Percentiles rank a stretch among this genome's conserved stretches.
These are phyloP conservation scores for Microcyclospora tardicrescens DNA, from an alignment of 2,329 filamentous ascomycete genomes.

Conservation along the genomic window DNA sequence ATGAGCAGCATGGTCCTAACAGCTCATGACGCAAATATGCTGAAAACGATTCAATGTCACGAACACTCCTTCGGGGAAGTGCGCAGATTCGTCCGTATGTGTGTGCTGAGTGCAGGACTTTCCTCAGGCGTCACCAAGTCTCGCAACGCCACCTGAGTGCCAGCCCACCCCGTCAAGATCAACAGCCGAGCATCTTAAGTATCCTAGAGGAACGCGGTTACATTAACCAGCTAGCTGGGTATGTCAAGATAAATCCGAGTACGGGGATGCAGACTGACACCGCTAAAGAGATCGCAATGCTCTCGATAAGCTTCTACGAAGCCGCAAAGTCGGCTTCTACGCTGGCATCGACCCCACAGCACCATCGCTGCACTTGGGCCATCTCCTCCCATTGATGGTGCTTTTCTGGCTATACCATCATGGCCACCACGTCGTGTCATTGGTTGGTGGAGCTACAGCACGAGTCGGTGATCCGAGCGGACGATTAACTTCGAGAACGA, in stretches of 20 bases:
- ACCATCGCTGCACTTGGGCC: conserved; percentile 65
- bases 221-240: conserved; percentile 65
- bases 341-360: conserved; percentile 75
- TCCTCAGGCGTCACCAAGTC: neutral
- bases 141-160: neutral
- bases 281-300: conserved; percentile 32
- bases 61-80: neutral
- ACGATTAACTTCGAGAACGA: conserved; percentile 49
- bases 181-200: conserved; percentile 33
- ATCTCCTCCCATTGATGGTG: conserved; percentile 69
- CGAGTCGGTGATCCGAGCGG: conserved; percentile 69
- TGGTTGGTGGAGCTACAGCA: conserved; percentile 54
- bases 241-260: conserved; percentile 18
- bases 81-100: neutral
- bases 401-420: conserved; percentile 74
- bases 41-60: neutral
- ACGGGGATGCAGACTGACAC: conserved; percentile 1
- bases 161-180: neutral
- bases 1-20: no score
- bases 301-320: conserved; percentile 51
- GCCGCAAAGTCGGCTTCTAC: conserved; percentile 58
- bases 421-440: conserved; percentile 53
- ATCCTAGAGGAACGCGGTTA: conserved; percentile 59
- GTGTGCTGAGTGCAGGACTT: neutral
- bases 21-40: no score